Base-by-base conservation (phyloP, 257 asterid species). In the Plantago ovata region DNA sequence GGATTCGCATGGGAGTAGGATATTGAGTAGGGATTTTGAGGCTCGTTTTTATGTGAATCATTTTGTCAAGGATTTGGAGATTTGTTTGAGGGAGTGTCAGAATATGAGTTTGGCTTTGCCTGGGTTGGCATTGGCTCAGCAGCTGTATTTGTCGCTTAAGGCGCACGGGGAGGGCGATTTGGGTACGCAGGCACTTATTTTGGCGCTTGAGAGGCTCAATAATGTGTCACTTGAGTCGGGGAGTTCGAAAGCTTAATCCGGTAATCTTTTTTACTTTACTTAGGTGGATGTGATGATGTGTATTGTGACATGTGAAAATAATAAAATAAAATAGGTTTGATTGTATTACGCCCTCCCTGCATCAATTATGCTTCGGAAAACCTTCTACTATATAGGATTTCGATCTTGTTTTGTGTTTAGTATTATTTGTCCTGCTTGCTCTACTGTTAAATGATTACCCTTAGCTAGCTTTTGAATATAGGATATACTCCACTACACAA, bases 21-120 rank as follows among this genome's bases (percentile, higher is more conserved):
- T 87, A 33, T 24, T 83, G 77, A 61, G 60, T 0, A 75, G 96
- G 79, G 96, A 91, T 68, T 91, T 91, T 4, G 95, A 72, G 51
- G 92, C 96, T 2, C 96, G 96, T 1, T 91, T 91, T 69, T 91
- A 87, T 60, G 98, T 91, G 70, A 83, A 91, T 59, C 96, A 91
- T 73, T 91, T 91, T 68, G 96, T 91, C 2, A 91, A 91, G 74
- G 96, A 91, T 73, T 84, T 87, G 68, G 96, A 96, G n/a, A 91
- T 91, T 19, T 87, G 96, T 53, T 76, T 87, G 83, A 77, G 85
- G 79, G 98, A 90, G 71, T 90, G 95, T 56, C 84, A 87, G 91
- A 84, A 66, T 32, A 90, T 90, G 96, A 89, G 88, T 14, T 68
- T 90, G 72, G 95, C 91, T 19, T 67, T 90, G 72, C 98, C 98